phyloP scores from a whole-genome alignment of 176 grass and related monocot species.

The Alopecurus myosuroides region DNA sequence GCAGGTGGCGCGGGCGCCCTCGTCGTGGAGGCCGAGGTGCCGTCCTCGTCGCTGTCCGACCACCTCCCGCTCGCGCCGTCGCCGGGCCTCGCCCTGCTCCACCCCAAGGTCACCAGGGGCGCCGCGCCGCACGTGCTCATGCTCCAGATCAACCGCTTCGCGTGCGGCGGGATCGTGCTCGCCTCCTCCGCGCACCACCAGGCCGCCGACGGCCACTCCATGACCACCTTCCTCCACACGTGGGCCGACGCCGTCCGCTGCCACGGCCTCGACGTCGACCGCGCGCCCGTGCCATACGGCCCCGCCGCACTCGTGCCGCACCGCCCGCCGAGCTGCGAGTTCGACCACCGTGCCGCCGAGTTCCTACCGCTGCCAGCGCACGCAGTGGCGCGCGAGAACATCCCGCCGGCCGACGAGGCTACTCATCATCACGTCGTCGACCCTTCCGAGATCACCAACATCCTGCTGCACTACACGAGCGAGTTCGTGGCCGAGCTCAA shows the following conservation, averaged over 20 bases:
- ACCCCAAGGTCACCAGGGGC: not conserved
- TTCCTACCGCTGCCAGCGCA: not conserved
- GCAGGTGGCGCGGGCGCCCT: conserved; percentile 1
- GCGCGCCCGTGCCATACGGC: not conserved
- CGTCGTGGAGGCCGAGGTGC: conserved; percentile 39
- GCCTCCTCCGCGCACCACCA: conserved; percentile 36
- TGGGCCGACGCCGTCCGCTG: conserved; percentile 36
- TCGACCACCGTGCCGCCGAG: conserved; percentile 47
- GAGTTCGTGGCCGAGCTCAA: conserved; percentile 40
- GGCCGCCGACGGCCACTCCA: conserved; percentile 47
- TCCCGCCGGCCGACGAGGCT: not conserved
- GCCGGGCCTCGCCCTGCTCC: not conserved
- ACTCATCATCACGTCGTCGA: not conserved
- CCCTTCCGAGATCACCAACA: conserved; percentile 30
- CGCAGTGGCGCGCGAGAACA: not conserved
- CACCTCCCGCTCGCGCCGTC: conserved; percentile 39
- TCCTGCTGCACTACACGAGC: conserved; percentile 25
- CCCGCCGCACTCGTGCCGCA: conserved; percentile 20
- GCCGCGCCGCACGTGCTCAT: not conserved
- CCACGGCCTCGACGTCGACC: not conserved
- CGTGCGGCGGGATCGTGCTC: conserved; percentile 47
- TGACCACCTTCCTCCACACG: conserved; percentile 37
- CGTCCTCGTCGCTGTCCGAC: conserved; percentile 17
- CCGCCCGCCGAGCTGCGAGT: conserved; percentile 30
- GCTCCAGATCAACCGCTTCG: conserved; percentile 54